Evolutionary conservation across 2,329 filamentous ascomycete genomes (phyloP).

Genomic region (Chaetomium strumarium): DNA sequence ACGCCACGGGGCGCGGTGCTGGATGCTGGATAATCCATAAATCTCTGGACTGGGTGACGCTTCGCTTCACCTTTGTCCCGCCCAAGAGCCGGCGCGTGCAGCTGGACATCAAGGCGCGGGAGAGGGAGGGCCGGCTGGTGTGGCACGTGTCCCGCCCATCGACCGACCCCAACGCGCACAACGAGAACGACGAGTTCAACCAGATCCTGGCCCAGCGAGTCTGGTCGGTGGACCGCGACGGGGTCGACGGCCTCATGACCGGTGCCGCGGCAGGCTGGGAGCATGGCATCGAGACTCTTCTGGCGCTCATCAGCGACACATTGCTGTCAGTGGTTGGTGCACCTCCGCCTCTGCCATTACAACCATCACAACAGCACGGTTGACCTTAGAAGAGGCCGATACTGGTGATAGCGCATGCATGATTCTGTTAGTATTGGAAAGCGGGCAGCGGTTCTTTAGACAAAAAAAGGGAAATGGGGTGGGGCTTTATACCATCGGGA

Average conservation of each 20-base stretch:
- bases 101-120: slow-evolving; percentile 47
- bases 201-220: slow-evolving; percentile 37
- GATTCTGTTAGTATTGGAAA: neutral
- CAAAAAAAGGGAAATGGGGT: too few relatives aligned
- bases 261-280: slow-evolving; percentile 41
- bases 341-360: slow-evolving; percentile 15
- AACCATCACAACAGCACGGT: slow-evolving; percentile 2
- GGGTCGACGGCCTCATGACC: slow-evolving; percentile 43
- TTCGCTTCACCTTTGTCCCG: slow-evolving; percentile 46
- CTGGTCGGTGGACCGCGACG: slow-evolving; percentile 40
- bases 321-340: slow-evolving; percentile 33
- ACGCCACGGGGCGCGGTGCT: slow-evolving; percentile 37
- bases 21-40: slow-evolving; percentile 47
- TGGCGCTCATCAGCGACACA: slow-evolving; percentile 43
- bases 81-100: slow-evolving; percentile 32
- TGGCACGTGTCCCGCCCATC: slow-evolving; percentile 20
- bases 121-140: slow-evolving; percentile 39
- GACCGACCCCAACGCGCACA: slow-evolving; percentile 24
- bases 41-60: slow-evolving; percentile 50
- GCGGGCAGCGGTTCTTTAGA: too few relatives aligned
- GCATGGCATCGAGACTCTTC: slow-evolving; percentile 40
- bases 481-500: too few relatives aligned
- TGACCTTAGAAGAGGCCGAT: neutral
- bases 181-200: slow-evolving; percentile 33
- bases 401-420: neutral